Conservation (phyloP, 352 stramenopile genomes). For the Globisporangium apiculatum region DNA sequence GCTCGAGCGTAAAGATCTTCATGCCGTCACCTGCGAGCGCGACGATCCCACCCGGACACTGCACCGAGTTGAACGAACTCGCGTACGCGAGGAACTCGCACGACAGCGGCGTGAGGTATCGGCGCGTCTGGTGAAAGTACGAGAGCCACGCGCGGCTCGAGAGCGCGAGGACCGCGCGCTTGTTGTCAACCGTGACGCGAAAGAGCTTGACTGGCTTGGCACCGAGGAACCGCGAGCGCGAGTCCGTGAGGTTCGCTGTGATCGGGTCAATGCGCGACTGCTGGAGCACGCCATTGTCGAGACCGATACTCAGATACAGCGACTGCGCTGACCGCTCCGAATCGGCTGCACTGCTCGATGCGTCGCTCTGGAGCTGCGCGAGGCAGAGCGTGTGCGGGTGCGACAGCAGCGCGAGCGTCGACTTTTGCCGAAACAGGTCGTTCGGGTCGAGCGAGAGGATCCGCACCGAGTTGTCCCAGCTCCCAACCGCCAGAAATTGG, state of each 20-base stretch:
- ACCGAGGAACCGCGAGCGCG: slow-evolving; percentile 92
- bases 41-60: slow-evolving; percentile 96
- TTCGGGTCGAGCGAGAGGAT: slow-evolving; percentile 95
- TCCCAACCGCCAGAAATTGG: slow-evolving; percentile 95
- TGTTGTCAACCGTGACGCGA: slow-evolving; percentile 85
- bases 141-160: slow-evolving; percentile 95
- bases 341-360: slow-evolving; percentile 30
- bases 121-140: slow-evolving; percentile 88
- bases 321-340: slow-evolving; percentile 48
- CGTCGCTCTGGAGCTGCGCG: slow-evolving; percentile 70
- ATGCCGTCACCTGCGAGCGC: slow-evolving; percentile 94
- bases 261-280: slow-evolving; percentile 87
- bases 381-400: slow-evolving; percentile 81
- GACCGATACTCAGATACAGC: slow-evolving; percentile 80
- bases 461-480: slow-evolving; percentile 87
- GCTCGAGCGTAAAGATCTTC: slow-evolving; percentile 96
- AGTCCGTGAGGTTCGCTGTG: slow-evolving; percentile 78
- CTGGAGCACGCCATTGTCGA: slow-evolving; percentile 96
- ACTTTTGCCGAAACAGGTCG: slow-evolving; percentile 85
- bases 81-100: slow-evolving; percentile 94
- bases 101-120: slow-evolving; percentile 92
- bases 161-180: slow-evolving; percentile 91
- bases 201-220: slow-evolving; percentile 94
- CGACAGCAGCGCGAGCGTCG: slow-evolving; percentile 72
- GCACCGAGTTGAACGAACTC: slow-evolving; percentile 94